phyloP scores from a whole-genome alignment of 2,329 filamentous ascomycete genomes.

The Diplodia sapinea region DNA sequence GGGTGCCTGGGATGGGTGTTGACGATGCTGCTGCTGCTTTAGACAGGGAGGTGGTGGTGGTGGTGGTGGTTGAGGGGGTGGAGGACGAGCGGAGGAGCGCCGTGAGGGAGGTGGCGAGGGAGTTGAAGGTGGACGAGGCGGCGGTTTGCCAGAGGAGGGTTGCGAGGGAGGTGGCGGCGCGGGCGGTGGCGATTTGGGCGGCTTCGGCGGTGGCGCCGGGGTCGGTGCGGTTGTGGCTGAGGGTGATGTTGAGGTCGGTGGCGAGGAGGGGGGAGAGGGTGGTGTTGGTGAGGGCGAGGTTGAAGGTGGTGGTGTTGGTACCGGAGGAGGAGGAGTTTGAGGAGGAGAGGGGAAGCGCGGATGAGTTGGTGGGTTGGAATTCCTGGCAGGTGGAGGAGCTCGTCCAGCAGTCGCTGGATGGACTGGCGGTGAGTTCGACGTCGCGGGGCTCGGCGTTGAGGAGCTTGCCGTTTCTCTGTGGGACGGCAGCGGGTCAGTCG shows the following conservation, averaged over 20 bases:
- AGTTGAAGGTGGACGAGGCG: not conserved
- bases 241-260: constrained; percentile 2
- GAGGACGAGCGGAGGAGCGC: not conserved
- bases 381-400: not conserved
- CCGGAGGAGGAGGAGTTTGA: not conserved
- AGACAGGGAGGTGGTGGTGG: too few relatives aligned
- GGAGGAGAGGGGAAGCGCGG: not conserved
- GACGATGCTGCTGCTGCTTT: too few relatives aligned
- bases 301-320: not conserved
- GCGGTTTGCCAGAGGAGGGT: not conserved
- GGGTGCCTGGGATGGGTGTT: not conserved
- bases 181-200: not conserved
- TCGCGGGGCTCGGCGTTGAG: not conserved
- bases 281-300: not conserved
- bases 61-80: too few relatives aligned
- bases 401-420: constrained; percentile 18
- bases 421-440: constrained; percentile 10
- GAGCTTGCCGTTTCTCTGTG: constrained; percentile 4
- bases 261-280: not conserved
- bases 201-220: not conserved
- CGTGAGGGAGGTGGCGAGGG: not conserved
- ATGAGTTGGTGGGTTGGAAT: not conserved
- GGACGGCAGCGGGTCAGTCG: not conserved
- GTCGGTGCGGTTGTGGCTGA: not conserved
- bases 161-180: not conserved